phyloP scores from a whole-genome alignment of 2,329 filamentous ascomycete species.

The Fusarium sp. region DNA sequence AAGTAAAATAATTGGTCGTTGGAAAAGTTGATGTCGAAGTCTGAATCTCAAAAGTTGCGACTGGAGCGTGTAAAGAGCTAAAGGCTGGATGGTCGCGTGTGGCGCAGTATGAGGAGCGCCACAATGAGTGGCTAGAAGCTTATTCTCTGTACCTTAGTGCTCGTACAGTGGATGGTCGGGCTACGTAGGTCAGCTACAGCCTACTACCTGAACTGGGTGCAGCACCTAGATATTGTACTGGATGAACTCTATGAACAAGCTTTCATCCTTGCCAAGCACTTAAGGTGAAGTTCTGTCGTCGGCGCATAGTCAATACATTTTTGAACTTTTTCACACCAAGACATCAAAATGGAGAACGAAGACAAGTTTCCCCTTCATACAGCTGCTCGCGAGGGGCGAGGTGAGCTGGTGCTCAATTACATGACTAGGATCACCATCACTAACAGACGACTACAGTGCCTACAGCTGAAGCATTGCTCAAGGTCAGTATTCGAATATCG shows the following conservation, averaged over 20 bases:
- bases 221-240: not conserved
- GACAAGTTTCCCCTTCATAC: conserved; percentile 87
- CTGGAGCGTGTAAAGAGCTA: conserved; percentile 38
- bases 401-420: conserved; percentile 61
- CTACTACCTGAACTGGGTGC: not conserved
- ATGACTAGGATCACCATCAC: not conserved
- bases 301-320: not conserved
- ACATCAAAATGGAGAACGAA: conserved; percentile 46
- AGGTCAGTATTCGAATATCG: conserved; percentile 27
- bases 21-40: conserved; percentile 32
- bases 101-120: conserved; percentile 41
- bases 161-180: not conserved
- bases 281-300: not conserved
- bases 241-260: conserved; percentile 6
- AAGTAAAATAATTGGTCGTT: conserved; percentile 10
- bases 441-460: conserved; percentile 60
- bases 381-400: conserved; percentile 84
- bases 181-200: conserved; percentile 20
- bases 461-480: conserved; percentile 72
- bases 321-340: not conserved
- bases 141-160: not conserved
- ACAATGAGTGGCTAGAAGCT: conserved; percentile 30
- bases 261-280: not conserved
- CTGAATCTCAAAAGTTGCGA: conserved; percentile 37
- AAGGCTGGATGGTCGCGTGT: conserved; percentile 48